Evolutionary conservation across 306 rosid species (phyloP).

Genomic region (Corylus americana): DNA sequence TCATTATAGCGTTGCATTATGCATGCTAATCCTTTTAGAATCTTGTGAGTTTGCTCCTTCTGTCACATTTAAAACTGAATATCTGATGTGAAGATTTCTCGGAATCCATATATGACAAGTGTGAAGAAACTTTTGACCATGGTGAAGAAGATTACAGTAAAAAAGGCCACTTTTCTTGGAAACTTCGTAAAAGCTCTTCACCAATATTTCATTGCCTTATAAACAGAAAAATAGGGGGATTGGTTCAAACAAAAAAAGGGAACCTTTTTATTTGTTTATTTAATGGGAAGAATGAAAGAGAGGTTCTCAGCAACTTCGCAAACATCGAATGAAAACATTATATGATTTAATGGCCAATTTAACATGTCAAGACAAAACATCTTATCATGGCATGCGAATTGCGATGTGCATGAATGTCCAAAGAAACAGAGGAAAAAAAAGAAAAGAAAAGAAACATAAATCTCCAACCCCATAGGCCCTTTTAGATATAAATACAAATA

Average conservation of each 20-base stretch:
- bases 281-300: slow-evolving; percentile 25
- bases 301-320: slow-evolving; percentile 43
- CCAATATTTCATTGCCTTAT: slow-evolving; percentile 20
- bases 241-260: slow-evolving; percentile 30
- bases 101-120: background rate
- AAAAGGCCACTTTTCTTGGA: slow-evolving; percentile 39
- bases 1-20: slow-evolving; percentile 2
- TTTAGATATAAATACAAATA: slow-evolving; percentile 50
- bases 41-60: background rate
- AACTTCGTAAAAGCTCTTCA: slow-evolving; percentile 34
- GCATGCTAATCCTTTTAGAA: background rate
- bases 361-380: slow-evolving; percentile 66
- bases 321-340: slow-evolving; percentile 47
- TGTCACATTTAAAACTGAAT: no score
- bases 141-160: background rate
- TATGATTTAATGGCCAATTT: slow-evolving; percentile 48
- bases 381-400: slow-evolving; percentile 48
- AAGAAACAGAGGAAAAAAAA: background rate
- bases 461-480: background rate
- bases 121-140: slow-evolving; percentile 1
- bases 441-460: background rate
- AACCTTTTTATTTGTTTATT: slow-evolving; percentile 9
- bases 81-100: background rate
- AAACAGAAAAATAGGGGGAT: slow-evolving; percentile 23
- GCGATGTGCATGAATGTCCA: slow-evolving; percentile 24